Evolutionary conservation across 306 rosid genomes (phyloP).

Genomic region (Gynostemma pentaphyllum): DNA sequence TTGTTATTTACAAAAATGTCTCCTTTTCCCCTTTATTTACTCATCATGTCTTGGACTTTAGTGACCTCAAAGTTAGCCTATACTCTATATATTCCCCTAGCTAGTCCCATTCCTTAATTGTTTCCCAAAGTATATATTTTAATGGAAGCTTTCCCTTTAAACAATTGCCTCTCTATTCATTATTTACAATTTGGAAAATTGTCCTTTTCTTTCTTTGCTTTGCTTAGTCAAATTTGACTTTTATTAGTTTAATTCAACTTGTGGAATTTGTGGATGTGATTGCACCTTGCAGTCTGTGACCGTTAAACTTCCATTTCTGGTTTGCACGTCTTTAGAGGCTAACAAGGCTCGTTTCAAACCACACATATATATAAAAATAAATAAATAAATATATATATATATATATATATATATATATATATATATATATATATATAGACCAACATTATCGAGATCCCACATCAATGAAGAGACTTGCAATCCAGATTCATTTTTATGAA

Average conservation of each 20-base stretch:
- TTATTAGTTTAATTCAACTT: background rate
- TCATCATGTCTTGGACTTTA: background rate
- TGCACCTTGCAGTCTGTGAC: background rate
- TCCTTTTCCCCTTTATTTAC: background rate
- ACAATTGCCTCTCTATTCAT: background rate
- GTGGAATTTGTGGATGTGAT: background rate
- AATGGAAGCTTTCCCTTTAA: background rate
- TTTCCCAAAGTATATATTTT: background rate
- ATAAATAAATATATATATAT: too few species aligned
- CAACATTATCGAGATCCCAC: too few species aligned
- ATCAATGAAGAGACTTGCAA: too few species aligned
- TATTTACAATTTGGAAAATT: too few species aligned
- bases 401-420: too few species aligned
- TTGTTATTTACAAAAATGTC: background rate
- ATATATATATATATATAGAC: too few species aligned
- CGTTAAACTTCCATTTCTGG: background rate
- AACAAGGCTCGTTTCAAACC: too few species aligned
- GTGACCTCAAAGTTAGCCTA: background rate
- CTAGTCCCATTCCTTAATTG: slow-evolving; percentile 1
- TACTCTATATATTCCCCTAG: background rate
- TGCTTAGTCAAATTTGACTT: background rate
- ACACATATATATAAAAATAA: too few species aligned
- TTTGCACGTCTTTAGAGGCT: background rate
- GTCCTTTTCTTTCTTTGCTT: too few species aligned
- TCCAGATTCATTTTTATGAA: too few species aligned